Base-by-base conservation (phyloP, 202 grass and related monocot species). In the Zizania palustris region DNA sequence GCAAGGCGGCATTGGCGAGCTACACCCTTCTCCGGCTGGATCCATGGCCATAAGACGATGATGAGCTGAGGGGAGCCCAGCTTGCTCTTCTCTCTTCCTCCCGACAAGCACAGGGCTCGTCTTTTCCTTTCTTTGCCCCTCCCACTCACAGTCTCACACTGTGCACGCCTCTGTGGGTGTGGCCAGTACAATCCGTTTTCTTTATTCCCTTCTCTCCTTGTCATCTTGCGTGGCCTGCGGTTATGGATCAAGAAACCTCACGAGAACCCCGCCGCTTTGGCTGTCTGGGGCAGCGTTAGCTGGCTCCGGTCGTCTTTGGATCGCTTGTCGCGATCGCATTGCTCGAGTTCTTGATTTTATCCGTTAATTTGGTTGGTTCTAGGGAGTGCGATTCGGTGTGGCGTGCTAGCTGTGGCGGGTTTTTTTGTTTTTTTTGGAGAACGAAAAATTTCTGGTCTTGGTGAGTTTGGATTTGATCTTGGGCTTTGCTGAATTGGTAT, bases 191-290 rank as follows among this genome's bases (percentile, higher is more conserved):
- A 80, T 70, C 56, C 69, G 11, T 53, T 55, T 50, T 59, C 64
- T 88, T 64, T 72, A 63, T 72, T 78, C 45, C 65, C 70, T 83
- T 63, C 48, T 39, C 67, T 57, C 10, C 71, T 88, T 81, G 82
- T 82, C 77, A 46, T 44, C 12, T 81, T 85, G 72, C 46, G 69
- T 55, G 36, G 48, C 46, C 78, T 35, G 34, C 73, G 67, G 68
- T 43, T 43, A 87, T 91, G 77, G 85, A 87, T 77, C 84, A 84
- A 75, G 88, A 88, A 91, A 79, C 85, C 88, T 84, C 80, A 83
- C 80, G 80, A 82, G 63, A 88, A 83, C 69, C 75, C 75, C 85
- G 42, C 68, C 63, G 40, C 57, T 65, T 12, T 35, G 62, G 69
- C 71, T 49, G 21, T 39, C 21, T 63, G n/a, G 18, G 60, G 66